phyloP scores from a whole-genome alignment of 148 eudicot species.

The Limonium bicolor region DNA sequence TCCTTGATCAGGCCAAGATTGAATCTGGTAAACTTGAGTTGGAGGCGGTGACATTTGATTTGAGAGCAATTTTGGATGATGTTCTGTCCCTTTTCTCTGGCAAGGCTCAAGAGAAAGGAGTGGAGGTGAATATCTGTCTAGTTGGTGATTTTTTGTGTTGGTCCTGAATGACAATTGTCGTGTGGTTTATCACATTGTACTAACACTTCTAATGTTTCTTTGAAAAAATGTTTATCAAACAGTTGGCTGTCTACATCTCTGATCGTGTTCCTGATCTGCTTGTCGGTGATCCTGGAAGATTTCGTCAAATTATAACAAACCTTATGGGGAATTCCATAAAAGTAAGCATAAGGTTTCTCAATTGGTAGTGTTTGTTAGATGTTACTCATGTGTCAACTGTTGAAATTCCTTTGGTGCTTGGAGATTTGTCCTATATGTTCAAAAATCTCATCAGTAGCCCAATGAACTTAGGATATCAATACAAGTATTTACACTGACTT shows the following conservation, averaged over 20 bases:
- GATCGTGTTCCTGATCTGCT: slow-evolving; percentile 62
- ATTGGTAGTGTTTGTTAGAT: too few relatives aligned
- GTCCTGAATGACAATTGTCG: too few relatives aligned
- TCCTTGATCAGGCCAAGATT: slow-evolving; percentile 96
- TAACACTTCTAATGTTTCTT: not conserved
- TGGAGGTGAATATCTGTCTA: slow-evolving; percentile 50
- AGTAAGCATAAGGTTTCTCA: slow-evolving; percentile 30
- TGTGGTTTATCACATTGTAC: not conserved
- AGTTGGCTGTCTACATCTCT: slow-evolving; percentile 87
- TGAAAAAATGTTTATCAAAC: slow-evolving; percentile 10
- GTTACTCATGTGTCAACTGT: too few relatives aligned
- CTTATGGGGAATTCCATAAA: slow-evolving; percentile 94
- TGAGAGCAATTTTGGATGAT: slow-evolving; percentile 76
- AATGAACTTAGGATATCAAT: too few relatives aligned
- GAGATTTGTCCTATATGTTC: too few relatives aligned
- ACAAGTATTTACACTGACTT: too few relatives aligned
- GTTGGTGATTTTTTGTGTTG: not conserved
- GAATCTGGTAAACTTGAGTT: slow-evolving; percentile 92
- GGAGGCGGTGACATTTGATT: slow-evolving; percentile 70
- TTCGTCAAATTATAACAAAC: slow-evolving; percentile 88
- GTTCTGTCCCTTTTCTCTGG: slow-evolving; percentile 87
- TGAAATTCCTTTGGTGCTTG: too few relatives aligned
- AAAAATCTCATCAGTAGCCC: too few relatives aligned
- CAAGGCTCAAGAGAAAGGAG: slow-evolving; percentile 88
- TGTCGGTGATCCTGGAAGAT: slow-evolving; percentile 94